These are phyloP conservation scores for Thielaviopsis populi DNA, from an alignment of 2,329 filamentous ascomycete genomes.

Conservation along the genomic window DNA sequence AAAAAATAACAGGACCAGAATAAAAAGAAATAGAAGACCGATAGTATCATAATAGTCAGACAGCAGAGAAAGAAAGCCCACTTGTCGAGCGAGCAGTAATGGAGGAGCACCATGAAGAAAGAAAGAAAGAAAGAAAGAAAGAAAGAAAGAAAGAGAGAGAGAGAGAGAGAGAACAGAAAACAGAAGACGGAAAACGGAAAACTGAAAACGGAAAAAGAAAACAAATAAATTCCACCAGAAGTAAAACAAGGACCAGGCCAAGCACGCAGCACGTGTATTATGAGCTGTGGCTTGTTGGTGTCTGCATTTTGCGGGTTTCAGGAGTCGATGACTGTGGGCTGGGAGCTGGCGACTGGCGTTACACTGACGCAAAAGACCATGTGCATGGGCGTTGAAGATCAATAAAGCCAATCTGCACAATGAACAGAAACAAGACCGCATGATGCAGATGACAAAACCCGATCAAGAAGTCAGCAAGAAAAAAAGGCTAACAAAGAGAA, in stretches of 20 bases:
- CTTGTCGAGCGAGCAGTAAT: background rate
- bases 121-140: slow-evolving; percentile 3
- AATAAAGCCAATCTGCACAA: background rate
- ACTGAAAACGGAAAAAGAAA: background rate
- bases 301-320: slow-evolving; percentile 13
- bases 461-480: background rate
- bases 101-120: background rate
- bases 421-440: background rate
- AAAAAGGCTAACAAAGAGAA: background rate
- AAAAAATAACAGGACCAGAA: background rate
- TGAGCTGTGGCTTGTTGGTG: slow-evolving; percentile 6
- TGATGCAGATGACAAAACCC: background rate
- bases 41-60: slow-evolving; percentile 3
- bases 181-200: background rate
- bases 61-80: background rate
- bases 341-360: slow-evolving; percentile 2
- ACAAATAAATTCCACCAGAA: background rate
- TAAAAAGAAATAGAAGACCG: background rate
- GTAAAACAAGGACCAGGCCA: background rate
- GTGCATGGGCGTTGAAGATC: slow-evolving; percentile 1
- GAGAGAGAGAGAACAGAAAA: background rate
- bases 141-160: background rate
- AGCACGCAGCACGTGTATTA: background rate
- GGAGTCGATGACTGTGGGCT: slow-evolving; percentile 8
- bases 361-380: slow-evolving; percentile 10